Evolutionary conservation across 1,284 basidiomycete genomes (phyloP), one percentile per base, ranked within the genome.

Genomic region (Austroboletus niveus): DNA sequence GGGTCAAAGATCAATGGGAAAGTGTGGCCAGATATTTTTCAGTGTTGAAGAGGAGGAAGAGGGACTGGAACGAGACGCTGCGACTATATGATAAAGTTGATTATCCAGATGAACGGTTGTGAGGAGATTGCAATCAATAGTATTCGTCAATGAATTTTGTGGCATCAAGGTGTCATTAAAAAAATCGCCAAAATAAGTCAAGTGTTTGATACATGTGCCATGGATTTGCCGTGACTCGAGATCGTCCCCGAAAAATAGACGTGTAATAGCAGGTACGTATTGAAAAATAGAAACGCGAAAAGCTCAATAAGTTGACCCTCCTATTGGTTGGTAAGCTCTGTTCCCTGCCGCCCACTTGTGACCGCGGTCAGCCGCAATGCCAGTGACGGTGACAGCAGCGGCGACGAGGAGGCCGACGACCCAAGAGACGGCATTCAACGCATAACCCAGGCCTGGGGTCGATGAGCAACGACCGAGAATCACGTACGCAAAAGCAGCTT

Each of bases 11-110:
- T 11, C 60, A 67, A 5, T 87, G 89, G 89, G 83, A 84, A 57
- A 82, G 81, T 55, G 75, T 78, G 45, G 72, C 81, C 20, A 79
- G 81, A 56, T 93, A 92, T 62, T 93, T 93, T 64, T 91, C 89
- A 5, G 74, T 92, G 49, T 78, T 78, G 53, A 72, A 90, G 56
- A 72, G 90, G 60, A 74, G 91, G 59, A 93, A 93, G 69, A 78
- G 89, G 57, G 91, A 93, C 61, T 93, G 90, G 90, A 90, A 92
- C 60, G 90, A 92, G 71, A 89, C 84, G 4, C 70, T 92, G 47
- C 74, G 87, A 52, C 68, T 90, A 47, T 90, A 91, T 54, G 90
- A 92, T 60, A 77, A 87, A 59, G 85, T 88, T 8, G 65, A 68
- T 31, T 68, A 69, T 27, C 65, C 67, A 3, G 53, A 58, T 8